Conservation (phyloP, 306 rosid genomes). For the Inga laurina region DNA sequence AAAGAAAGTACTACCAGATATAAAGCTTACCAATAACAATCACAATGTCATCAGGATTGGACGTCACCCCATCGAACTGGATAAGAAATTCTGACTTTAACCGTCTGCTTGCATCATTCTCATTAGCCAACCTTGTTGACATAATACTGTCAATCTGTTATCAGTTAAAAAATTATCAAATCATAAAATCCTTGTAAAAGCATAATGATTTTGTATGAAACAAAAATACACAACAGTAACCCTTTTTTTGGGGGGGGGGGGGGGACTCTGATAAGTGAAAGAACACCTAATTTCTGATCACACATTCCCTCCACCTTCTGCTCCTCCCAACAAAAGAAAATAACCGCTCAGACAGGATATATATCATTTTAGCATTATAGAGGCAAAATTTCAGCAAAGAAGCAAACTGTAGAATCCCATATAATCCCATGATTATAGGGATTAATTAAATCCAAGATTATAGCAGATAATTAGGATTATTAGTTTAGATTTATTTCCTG, state of each 20-base stretch:
- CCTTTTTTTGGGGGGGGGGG: not conserved
- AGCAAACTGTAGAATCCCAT: too few species aligned
- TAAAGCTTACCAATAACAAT: slow-evolving; percentile 84
- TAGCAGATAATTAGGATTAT: too few species aligned
- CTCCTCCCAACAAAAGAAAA: not conserved
- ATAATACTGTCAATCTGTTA: slow-evolving; percentile 91
- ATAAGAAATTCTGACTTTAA: slow-evolving; percentile 94
- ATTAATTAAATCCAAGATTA: too few species aligned
- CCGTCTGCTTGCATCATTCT: slow-evolving; percentile 94
- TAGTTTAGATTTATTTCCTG: too few species aligned
- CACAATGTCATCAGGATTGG: slow-evolving; percentile 82
- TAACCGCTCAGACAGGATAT: not conserved
- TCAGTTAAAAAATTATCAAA: slow-evolving; percentile 19
- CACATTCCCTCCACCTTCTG: not conserved
- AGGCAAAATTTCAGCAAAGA: not conserved
- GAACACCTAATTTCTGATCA: not conserved
- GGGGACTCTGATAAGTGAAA: not conserved
- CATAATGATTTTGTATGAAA: not conserved
- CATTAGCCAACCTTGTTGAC: slow-evolving; percentile 85
- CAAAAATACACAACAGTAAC: not conserved
- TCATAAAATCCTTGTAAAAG: not conserved
- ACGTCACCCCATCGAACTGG: slow-evolving; percentile 97
- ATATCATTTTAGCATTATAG: not conserved
- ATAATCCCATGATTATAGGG: too few species aligned
- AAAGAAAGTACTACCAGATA: slow-evolving; percentile 8